These are phyloP conservation scores for Pezicula neosporulosa DNA, from an alignment of 2,329 filamentous ascomycete species.

Conservation along the genomic window DNA sequence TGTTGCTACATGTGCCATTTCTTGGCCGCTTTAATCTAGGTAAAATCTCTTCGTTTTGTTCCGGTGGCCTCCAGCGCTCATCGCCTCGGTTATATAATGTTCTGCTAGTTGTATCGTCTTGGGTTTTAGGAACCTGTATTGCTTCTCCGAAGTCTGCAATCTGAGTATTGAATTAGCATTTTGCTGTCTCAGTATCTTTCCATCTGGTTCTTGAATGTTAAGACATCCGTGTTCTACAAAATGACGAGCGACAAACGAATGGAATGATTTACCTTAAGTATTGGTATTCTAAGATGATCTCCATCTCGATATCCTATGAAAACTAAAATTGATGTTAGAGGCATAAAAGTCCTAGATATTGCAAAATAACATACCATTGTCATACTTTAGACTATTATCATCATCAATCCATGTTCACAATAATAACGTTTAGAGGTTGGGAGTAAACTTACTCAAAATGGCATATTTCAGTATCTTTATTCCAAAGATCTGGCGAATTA, in stretches of 20 bases:
- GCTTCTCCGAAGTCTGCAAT: not conserved
- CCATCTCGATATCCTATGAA: not conserved
- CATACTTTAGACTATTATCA: not conserved
- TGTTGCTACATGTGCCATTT: not conserved
- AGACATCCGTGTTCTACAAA: too few relatives aligned
- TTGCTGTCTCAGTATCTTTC: too few relatives aligned
- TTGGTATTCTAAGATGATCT: not conserved
- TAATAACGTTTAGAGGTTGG: not conserved
- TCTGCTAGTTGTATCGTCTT: too few relatives aligned
- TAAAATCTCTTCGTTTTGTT: not conserved
- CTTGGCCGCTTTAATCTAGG: not conserved
- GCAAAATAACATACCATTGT: not conserved
- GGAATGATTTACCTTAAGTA: too few relatives aligned
- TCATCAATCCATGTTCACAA: too few relatives aligned
- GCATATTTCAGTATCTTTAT: not conserved
- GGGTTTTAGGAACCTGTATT: not conserved
- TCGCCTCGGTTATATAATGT: too few relatives aligned
- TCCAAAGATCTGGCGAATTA: not conserved
- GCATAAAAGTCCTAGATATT: too few relatives aligned
- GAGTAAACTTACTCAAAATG: not conserved
- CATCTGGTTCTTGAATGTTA: too few relatives aligned
- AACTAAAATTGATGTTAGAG: not conserved
- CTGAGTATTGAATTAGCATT: not conserved
- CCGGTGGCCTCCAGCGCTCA: not conserved
- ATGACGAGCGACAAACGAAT: too few relatives aligned